phyloP scores from a whole-genome alignment of 371 early-diverging fungal genomes.

The Mortierella sp. region DNA sequence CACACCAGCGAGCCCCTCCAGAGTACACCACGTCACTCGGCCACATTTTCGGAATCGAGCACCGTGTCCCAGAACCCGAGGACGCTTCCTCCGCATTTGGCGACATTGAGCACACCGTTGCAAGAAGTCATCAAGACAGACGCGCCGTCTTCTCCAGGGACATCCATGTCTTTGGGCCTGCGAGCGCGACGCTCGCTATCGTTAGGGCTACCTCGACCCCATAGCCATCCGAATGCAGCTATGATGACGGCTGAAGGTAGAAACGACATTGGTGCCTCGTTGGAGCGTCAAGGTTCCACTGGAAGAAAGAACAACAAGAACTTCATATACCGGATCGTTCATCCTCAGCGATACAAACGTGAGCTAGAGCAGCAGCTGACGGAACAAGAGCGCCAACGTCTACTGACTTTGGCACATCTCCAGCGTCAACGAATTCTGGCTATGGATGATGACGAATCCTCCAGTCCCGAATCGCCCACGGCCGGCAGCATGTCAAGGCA shows the following conservation, averaged over 20 bases:
- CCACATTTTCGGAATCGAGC: conserved; percentile 27
- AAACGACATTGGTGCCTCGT: background rate
- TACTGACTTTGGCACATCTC: conserved; percentile 23
- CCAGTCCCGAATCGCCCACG: background rate
- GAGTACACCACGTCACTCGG: conserved; percentile 11
- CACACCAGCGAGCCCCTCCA: conserved; percentile 3
- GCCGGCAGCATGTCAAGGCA: background rate
- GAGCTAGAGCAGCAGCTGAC: conserved; percentile 34
- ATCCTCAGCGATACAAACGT: conserved; percentile 52
- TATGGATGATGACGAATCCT: background rate
- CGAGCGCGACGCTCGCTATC: conserved; percentile 40
- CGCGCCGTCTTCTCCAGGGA: background rate
- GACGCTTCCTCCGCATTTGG: conserved; percentile 1
- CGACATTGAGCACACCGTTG: background rate
- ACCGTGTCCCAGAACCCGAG: conserved; percentile 16
- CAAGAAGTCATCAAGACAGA: background rate
- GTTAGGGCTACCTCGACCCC: conserved; percentile 18
- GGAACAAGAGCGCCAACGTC: conserved; percentile 32
- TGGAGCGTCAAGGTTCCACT: conserved; percentile 14
- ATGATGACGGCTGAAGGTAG: background rate
- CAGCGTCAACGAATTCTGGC: conserved; percentile 29
- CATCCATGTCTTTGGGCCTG: conserved; percentile 24
- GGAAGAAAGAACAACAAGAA: conserved; percentile 27
- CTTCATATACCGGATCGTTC: conserved; percentile 45
- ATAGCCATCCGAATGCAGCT: background rate